These are phyloP conservation scores for Daldinia eschscholtzii DNA, from an alignment of 2,329 filamentous ascomycete species.

Conservation along the genomic window DNA sequence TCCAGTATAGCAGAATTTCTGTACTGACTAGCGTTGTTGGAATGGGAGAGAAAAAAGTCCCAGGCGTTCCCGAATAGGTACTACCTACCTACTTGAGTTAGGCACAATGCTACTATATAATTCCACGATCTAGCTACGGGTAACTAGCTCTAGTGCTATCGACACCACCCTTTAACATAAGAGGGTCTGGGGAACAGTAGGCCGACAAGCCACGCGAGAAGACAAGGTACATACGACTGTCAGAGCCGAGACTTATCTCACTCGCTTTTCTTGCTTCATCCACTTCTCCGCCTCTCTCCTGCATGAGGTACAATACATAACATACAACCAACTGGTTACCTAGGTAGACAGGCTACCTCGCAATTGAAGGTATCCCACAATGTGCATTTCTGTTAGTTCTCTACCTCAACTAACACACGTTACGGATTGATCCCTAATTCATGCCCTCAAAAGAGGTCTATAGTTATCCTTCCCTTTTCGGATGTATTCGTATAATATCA, in stretches of 20 bases:
- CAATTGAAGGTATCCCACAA: slow-evolving; percentile 13
- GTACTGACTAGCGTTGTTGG: slow-evolving; percentile 18
- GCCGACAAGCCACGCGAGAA: slow-evolving; percentile 38
- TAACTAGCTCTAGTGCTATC: slow-evolving; percentile 19
- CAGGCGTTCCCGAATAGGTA: slow-evolving; percentile 20
- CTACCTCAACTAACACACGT: slow-evolving; percentile 2
- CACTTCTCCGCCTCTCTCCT: slow-evolving; percentile 33
- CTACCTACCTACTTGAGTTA: not conserved
- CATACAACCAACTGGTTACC: slow-evolving; percentile 11
- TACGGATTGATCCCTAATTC: slow-evolving; percentile 9
- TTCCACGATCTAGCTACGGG: slow-evolving; percentile 13
- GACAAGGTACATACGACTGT: slow-evolving; percentile 24
- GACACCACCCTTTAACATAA: not conserved
- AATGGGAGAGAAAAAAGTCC: slow-evolving; percentile 30
- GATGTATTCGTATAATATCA: not conserved
- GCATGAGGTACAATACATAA: slow-evolving; percentile 16
- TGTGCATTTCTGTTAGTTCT: slow-evolving; percentile 7
- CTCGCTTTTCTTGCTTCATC: slow-evolving; percentile 24
- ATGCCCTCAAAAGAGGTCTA: not conserved
- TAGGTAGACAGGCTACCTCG: slow-evolving; percentile 8
- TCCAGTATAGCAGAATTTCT: too few relatives aligned
- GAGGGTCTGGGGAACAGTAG: slow-evolving; percentile 34
- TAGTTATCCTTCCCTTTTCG: not conserved
- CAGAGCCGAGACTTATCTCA: slow-evolving; percentile 24
- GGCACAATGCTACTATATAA: not conserved